Evolutionary conservation across 768 basidiomycete species (phyloP), one percentile per base, ranked within the genome.

Genomic region (Holtermannia corniformis): DNA sequence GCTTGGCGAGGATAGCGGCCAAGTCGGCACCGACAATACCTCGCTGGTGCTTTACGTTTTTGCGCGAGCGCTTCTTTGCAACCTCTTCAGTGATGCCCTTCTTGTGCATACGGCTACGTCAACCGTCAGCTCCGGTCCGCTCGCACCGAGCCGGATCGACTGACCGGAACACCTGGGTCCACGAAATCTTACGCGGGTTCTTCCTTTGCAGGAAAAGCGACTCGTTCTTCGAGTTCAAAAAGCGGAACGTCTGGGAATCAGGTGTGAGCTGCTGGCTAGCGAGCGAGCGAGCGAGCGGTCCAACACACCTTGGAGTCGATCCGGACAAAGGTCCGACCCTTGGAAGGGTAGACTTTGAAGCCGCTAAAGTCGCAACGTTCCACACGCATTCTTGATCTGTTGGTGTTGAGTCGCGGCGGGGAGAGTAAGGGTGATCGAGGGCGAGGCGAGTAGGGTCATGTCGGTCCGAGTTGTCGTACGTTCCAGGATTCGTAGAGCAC

Each of bases 71-170:
- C 79, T 95, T 96, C 89, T 97, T 99, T 68, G 91, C 90, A 49
- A 92, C 86, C 76, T 97, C 93, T 78, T 97, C 93, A 47, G 91
- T 91, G 75, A 97, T 82, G 74, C 95, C 95, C 84, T 99, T 99
- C 83, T 93, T 95, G 83, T 97, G 95, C 85, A 95, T 88, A 66
- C 91, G 63, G 49, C 27, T 20, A 40, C 14, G 28, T 19, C 16
- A 37, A 23, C 27, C 13, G 4, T 22, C 4, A n/a, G 27, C n/a
- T 27, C 25, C 14, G 46, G 16, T 11, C 10, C 13, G 13, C 13
- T 22, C 14, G 13, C 14, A 12, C 13, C 24, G 46, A 19, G 11
- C 21, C 11, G 16, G 16, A 47, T 1, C 10, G 27, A 55, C 64
- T 25, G 43, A 66, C 65, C 65, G 57, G 71, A 70, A 72, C 20